These are phyloP conservation scores for Gamarada debralockiae DNA, from an alignment of 495 filamentous ascomycete genomes.

Conservation along the genomic window DNA sequence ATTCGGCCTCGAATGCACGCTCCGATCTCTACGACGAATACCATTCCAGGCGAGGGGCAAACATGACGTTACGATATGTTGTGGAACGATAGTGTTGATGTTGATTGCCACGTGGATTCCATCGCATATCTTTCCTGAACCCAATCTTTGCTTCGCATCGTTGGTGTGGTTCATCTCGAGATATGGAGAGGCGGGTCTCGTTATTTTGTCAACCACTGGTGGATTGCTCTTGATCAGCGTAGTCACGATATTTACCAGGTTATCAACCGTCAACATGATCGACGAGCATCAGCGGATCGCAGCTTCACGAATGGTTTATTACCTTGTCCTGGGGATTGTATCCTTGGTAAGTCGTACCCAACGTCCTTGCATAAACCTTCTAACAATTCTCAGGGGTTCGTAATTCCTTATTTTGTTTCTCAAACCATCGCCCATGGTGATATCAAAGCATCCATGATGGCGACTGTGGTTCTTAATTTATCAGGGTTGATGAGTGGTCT, in stretches of 20 bases:
- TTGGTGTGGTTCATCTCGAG: constrained; percentile 28
- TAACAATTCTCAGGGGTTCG: constrained; percentile 24
- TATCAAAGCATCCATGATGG: constrained; percentile 29
- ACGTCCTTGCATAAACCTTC: neutral
- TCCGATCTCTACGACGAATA: constrained; percentile 26
- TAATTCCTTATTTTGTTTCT: constrained; percentile 31
- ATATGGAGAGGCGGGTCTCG: constrained; percentile 26
- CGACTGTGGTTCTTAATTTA: constrained; percentile 33
- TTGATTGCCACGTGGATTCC: constrained; percentile 30
- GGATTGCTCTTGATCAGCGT: constrained; percentile 25
- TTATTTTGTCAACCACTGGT: constrained; percentile 16
- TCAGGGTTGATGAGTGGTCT: constrained; percentile 30
- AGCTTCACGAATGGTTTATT: constrained; percentile 35
- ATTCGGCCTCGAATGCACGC: constrained; percentile 32
- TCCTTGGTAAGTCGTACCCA: constrained; percentile 27
- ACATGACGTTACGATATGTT: constrained; percentile 26
- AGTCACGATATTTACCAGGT: constrained; percentile 18
- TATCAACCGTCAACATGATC: constrained; percentile 25
- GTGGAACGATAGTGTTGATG: constrained; percentile 23
- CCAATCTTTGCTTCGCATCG: constrained; percentile 25
- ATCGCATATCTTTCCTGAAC: constrained; percentile 10
- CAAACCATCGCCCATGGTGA: constrained; percentile 10
- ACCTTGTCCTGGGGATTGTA: constrained; percentile 27
- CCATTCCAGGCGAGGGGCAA: constrained; percentile 30
- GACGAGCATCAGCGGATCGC: constrained; percentile 31